phyloP scores from a whole-genome alignment of 1,284 basidiomycete species.

The Polyporus tsugae region DNA sequence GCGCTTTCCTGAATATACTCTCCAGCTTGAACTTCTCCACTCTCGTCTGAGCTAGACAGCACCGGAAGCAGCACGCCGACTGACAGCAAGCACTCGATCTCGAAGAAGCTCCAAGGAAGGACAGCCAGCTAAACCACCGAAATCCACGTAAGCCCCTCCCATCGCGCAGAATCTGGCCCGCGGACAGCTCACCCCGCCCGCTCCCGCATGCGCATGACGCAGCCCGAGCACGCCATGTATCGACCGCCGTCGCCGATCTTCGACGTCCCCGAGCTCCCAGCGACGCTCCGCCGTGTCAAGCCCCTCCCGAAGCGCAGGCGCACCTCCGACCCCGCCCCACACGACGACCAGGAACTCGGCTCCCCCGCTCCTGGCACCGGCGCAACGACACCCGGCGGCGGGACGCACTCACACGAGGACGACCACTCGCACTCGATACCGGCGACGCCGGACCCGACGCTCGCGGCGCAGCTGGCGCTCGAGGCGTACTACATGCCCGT shows the following conservation, averaged over 20 bases:
- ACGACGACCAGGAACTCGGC: slow-evolving; percentile 29
- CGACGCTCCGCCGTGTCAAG: slow-evolving; percentile 68
- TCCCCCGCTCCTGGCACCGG: slow-evolving; percentile 19
- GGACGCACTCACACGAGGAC: slow-evolving; percentile 3
- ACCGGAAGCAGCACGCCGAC: background rate
- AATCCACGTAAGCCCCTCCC: slow-evolving; percentile 15
- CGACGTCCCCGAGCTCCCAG: slow-evolving; percentile 64
- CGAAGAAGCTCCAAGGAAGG: background rate
- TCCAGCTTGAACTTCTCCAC: slow-evolving; percentile 1
- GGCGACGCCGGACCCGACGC: slow-evolving; percentile 16
- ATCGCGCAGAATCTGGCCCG: slow-evolving; percentile 9
- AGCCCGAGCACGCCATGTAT: slow-evolving; percentile 44
- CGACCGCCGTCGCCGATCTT: slow-evolving; percentile 62
- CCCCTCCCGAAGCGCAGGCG: slow-evolving; percentile 80
- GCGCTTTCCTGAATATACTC: slow-evolving; percentile 15
- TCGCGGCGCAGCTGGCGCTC: slow-evolving; percentile 60
- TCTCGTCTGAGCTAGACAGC: slow-evolving; percentile 10
- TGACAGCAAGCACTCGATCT: slow-evolving; percentile 6
- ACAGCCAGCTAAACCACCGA: slow-evolving; percentile 6
- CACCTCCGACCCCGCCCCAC: slow-evolving; percentile 45
- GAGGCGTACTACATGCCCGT: slow-evolving; percentile 71
- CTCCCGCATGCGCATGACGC: slow-evolving; percentile 11
- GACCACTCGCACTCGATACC: background rate
- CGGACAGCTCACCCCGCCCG: slow-evolving; percentile 4
- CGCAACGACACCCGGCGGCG: slow-evolving; percentile 1